Conservation (phyloP, 2,329 filamentous ascomycete species). For the Zasmidium citrigriseum region DNA sequence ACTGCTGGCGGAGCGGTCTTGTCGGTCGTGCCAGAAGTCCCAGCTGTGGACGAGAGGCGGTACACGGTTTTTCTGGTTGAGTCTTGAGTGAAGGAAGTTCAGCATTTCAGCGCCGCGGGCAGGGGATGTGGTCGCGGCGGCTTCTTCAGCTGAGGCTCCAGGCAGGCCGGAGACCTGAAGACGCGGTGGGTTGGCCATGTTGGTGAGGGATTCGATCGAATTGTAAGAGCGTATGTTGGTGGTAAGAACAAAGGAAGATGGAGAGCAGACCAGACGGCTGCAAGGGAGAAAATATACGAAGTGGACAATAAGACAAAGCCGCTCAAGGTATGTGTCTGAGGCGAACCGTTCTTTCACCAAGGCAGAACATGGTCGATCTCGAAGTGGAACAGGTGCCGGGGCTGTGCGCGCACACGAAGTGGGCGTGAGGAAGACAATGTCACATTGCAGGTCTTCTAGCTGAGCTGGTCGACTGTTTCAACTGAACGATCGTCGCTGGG, state of each 20-base stretch:
- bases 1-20: constrained; percentile 34
- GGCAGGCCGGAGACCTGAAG: constrained; percentile 54
- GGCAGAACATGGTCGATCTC: neutral
- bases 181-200: constrained; percentile 28
- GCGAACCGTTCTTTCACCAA: neutral
- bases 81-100: constrained; percentile 37
- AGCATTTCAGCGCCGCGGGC: constrained; percentile 77
- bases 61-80: constrained; percentile 45
- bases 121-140: constrained; percentile 65
- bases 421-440: neutral
- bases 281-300: neutral
- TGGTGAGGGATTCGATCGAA: neutral
- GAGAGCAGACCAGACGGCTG: neutral
- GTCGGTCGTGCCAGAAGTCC: constrained; percentile 55
- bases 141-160: constrained; percentile 60
- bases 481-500: neutral
- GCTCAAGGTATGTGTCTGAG: neutral
- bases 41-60: constrained; percentile 54
- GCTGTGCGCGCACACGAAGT: neutral
- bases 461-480: neutral
- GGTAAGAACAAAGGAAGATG: neutral
- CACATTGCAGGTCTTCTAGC: neutral
- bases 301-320: constrained; percentile 1
- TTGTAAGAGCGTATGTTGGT: neutral
- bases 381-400: neutral